These are phyloP conservation scores for Coelastrella sp. DNA, from an alignment of 139 green algal genomes.

Conservation along the genomic window DNA sequence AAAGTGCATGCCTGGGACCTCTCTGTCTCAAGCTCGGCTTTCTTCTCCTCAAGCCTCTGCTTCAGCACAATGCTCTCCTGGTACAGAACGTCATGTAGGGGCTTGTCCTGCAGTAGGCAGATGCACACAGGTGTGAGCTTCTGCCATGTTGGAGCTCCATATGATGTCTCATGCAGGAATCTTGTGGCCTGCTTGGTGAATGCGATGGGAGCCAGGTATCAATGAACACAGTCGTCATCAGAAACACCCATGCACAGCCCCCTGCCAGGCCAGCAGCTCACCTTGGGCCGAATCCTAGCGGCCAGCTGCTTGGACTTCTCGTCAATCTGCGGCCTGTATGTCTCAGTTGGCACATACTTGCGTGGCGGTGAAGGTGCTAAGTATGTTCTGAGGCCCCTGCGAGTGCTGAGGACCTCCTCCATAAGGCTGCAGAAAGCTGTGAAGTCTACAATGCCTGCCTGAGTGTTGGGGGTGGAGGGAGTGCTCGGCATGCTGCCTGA, in stretches of 20 bases:
- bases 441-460: slow-evolving; percentile 35
- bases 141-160: not conserved
- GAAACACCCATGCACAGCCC: not conserved
- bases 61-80: slow-evolving; percentile 41
- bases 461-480: not conserved
- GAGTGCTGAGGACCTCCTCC: slow-evolving; percentile 67
- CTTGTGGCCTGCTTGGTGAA: too few relatives aligned
- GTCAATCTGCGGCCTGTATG: slow-evolving; percentile 76
- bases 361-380: slow-evolving; percentile 69
- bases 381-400: slow-evolving; percentile 67
- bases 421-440: slow-evolving; percentile 70
- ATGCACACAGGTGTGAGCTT: not conserved
- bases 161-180: not conserved
- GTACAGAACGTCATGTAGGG: slow-evolving; percentile 65
- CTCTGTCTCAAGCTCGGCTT: slow-evolving; percentile 38
- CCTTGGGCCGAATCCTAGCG: slow-evolving; percentile 56
- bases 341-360: slow-evolving; percentile 68
- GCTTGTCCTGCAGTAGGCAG: slow-evolving; percentile 18
- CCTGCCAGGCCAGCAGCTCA: not conserved
- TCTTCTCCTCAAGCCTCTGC: slow-evolving; percentile 39
- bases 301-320: slow-evolving; percentile 67
- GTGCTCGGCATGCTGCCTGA: not conserved
- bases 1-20: slow-evolving; percentile 62
- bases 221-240: too few relatives aligned
- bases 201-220: too few relatives aligned